A percentile compares a stretch with the other conserved stretches of the same genome.
These are phyloP conservation scores for Colletotrichum endophyticum DNA, from an alignment of 2,329 filamentous ascomycete species.

Conservation along the genomic window DNA sequence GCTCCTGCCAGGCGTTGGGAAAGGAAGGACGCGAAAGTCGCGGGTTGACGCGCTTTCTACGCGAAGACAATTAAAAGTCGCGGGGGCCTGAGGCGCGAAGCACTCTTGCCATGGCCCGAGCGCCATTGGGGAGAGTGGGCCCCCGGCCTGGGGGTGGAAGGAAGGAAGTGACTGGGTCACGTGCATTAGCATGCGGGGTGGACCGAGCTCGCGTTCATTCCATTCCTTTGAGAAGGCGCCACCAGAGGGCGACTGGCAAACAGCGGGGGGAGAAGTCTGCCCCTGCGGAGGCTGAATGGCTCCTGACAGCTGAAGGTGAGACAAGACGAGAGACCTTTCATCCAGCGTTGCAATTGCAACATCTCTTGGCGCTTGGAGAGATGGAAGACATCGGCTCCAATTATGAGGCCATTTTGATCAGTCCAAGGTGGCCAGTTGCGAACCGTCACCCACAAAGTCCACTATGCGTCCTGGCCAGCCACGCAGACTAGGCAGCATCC, in stretches of 20 bases:
- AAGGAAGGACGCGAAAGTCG: constrained; percentile 16
- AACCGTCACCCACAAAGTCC: neutral
- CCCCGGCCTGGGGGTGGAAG: neutral
- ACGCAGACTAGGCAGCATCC: neutral
- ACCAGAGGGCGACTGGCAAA: neutral
- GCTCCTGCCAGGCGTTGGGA: neutral
- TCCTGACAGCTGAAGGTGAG: neutral
- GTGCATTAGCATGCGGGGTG: neutral
- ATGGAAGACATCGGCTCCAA: neutral
- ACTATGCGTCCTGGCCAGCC: neutral
- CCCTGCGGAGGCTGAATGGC: neutral
- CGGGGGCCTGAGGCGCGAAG: neutral
- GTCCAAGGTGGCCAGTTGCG: neutral
- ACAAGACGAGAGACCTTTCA: neutral
- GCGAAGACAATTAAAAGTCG: constrained; percentile 19
- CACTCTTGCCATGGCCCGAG: neutral
- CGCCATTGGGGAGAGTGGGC: neutral
- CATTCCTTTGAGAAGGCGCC: neutral
- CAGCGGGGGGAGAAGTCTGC: neutral
- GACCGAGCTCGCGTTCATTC: neutral
- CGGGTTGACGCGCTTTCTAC: constrained; percentile 13
- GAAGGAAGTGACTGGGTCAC: neutral
- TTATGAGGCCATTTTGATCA: neutral
- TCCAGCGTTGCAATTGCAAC: neutral
- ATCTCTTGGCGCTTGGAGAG: neutral